These are phyloP conservation scores for Jacaranda mimosifolia DNA, from an alignment of 257 asterid species.

Conservation along the genomic window DNA sequence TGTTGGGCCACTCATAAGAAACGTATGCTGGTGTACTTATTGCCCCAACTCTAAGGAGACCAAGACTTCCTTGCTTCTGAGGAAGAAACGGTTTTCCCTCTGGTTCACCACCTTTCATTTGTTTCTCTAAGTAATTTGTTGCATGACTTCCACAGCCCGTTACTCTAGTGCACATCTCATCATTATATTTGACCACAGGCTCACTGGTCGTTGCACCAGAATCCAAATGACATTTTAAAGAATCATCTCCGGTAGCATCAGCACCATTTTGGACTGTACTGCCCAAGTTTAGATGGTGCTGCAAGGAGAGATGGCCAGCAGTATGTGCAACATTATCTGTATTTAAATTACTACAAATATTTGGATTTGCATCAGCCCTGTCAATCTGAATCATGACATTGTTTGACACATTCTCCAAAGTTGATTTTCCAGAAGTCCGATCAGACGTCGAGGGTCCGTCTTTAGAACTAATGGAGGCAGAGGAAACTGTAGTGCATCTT, in stretches of 20 bases:
- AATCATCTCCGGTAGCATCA: conserved; percentile 42
- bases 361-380: conserved; percentile 43
- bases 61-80: conserved; percentile 57
- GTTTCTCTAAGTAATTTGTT: conserved; percentile 50
- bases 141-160: conserved; percentile 40
- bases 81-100: conserved; percentile 48
- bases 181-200: conserved; percentile 52
- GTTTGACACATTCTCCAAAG: conserved; percentile 44
- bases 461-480: conserved; percentile 46
- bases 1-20: conserved; percentile 96
- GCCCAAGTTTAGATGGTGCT: conserved; percentile 42
- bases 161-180: conserved; percentile 36
- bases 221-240: conserved; percentile 43
- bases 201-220: conserved; percentile 44
- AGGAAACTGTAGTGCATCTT: conserved; percentile 49
- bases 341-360: conserved; percentile 33
- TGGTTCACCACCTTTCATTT: conserved; percentile 50
- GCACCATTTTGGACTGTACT: conserved; percentile 40
- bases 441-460: conserved; percentile 51
- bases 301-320: conserved; percentile 42
- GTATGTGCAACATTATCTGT: conserved; percentile 35
- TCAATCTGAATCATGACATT: conserved; percentile 43
- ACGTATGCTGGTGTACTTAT: conserved; percentile 66
- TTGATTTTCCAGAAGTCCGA: conserved; percentile 51
- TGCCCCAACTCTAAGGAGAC: conserved; percentile 71